Percentiles rank a stretch among this genome's conserved stretches.
These are phyloP conservation scores for Clarireedia hainanense DNA, from an alignment of 2,329 filamentous ascomycete species.

Conservation along the genomic window DNA sequence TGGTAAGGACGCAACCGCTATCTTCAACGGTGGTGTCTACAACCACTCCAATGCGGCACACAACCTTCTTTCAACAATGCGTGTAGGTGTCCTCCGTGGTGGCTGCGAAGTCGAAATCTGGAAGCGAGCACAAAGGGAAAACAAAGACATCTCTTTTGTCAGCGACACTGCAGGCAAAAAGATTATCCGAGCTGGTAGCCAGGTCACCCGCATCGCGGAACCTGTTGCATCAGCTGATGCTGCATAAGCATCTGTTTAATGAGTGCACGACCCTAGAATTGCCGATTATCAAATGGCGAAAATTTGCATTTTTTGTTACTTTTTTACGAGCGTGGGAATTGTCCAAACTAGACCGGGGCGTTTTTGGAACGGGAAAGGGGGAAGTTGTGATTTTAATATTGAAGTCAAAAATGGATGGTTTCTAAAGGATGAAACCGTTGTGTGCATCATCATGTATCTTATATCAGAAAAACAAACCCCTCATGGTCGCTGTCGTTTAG, in stretches of 20 bases:
- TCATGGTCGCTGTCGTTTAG: not conserved
- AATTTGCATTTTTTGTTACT: slow-evolving; percentile 11
- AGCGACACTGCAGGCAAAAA: slow-evolving; percentile 75
- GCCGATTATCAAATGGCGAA: not conserved
- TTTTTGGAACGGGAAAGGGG: slow-evolving; percentile 1
- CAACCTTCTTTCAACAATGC: slow-evolving; percentile 82
- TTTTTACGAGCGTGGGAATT: slow-evolving; percentile 10
- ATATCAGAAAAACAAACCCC: not conserved
- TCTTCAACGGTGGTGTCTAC: slow-evolving; percentile 90
- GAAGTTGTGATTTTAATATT: slow-evolving; percentile 5
- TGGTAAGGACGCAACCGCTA: slow-evolving; percentile 81
- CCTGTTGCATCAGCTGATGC: slow-evolving; percentile 79
- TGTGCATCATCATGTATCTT: not conserved
- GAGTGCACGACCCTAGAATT: slow-evolving; percentile 1
- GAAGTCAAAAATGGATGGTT: not conserved
- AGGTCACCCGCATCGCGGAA: slow-evolving; percentile 75
- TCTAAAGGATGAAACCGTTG: not conserved
- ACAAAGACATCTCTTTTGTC: slow-evolving; percentile 72
- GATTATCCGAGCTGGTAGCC: slow-evolving; percentile 77
- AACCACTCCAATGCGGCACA: slow-evolving; percentile 84
- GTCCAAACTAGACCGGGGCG: slow-evolving; percentile 13
- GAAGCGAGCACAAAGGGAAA: slow-evolving; percentile 79
- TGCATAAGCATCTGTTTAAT: slow-evolving; percentile 42
- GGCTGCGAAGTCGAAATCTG: slow-evolving; percentile 89
- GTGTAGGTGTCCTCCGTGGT: slow-evolving; percentile 77